phyloP scores from a whole-genome alignment of 106 monocot genomes.

The Allium fistulosum region DNA sequence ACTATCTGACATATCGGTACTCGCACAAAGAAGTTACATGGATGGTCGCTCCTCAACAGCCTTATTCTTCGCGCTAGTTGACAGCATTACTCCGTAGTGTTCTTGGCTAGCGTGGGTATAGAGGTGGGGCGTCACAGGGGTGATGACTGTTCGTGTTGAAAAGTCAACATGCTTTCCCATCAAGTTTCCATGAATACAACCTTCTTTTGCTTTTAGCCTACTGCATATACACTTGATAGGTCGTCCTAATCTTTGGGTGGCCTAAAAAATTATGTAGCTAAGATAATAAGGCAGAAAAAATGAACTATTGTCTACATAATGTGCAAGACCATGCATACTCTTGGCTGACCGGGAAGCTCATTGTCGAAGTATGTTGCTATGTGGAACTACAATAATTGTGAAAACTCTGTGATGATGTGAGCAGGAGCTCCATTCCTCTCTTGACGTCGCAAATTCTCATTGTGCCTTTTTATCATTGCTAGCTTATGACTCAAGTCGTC shows the following conservation, averaged over 20 bases:
- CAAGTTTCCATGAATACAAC: slow-evolving; percentile 93
- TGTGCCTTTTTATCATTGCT: slow-evolving; percentile 94
- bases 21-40: no score
- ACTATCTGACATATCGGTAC: no score
- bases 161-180: slow-evolving; percentile 98
- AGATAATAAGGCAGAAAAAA: no score
- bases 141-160: slow-evolving; percentile 90
- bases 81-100: no score
- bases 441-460: slow-evolving; percentile 88
- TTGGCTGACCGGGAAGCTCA: slow-evolving; percentile 97
- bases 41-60: no score
- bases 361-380: slow-evolving; percentile 99
- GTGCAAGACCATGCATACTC: slow-evolving; percentile 32
- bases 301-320: no score
- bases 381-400: slow-evolving; percentile 90
- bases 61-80: no score
- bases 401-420: slow-evolving; percentile 97
- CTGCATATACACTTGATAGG: slow-evolving; percentile 96
- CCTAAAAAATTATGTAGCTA: slow-evolving; percentile 23
- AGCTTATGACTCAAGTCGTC: slow-evolving; percentile 98
- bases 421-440: slow-evolving; percentile 98
- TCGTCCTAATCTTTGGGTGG: slow-evolving; percentile 84
- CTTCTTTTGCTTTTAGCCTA: slow-evolving; percentile 97
- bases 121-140: no score
- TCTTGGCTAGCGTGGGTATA: no score